These are phyloP conservation scores for Colletotrichum lentis DNA, from an alignment of 2,329 filamentous ascomycete genomes.

Conservation along the genomic window DNA sequence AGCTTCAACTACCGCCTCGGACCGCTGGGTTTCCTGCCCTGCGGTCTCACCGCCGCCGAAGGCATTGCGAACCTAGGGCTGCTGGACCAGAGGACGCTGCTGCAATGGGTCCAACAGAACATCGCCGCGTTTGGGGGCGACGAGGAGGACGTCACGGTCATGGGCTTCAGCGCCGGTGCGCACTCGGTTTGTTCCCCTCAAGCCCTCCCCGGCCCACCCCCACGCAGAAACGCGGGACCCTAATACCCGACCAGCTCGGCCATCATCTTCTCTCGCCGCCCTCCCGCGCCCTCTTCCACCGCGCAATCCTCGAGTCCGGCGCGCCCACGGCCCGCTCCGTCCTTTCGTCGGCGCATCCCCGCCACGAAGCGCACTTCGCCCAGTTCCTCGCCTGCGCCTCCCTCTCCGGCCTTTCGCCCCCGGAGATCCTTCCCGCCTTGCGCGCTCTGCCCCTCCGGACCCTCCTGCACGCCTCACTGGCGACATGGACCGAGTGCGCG, in stretches of 20 bases:
- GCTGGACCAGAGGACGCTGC: slow-evolving; percentile 65
- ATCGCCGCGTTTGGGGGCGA: slow-evolving; percentile 69
- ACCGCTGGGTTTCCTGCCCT: slow-evolving; percentile 73
- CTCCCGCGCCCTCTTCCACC: slow-evolving; percentile 57
- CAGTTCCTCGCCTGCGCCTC: slow-evolving; percentile 62
- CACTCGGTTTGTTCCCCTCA: slow-evolving; percentile 58
- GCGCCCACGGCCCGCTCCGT: slow-evolving; percentile 64
- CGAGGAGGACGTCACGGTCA: slow-evolving; percentile 64
- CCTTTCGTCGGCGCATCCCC: slow-evolving; percentile 61
- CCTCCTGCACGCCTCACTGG: slow-evolving; percentile 53
- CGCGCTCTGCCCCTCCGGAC: slow-evolving; percentile 51
- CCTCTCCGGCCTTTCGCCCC: slow-evolving; percentile 57
- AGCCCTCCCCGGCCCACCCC: slow-evolving; percentile 35
- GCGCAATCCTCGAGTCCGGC: slow-evolving; percentile 66
- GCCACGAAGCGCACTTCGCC: slow-evolving; percentile 64
- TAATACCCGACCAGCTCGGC: slow-evolving; percentile 61
- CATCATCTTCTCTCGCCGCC: slow-evolving; percentile 68
- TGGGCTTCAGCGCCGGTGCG: slow-evolving; percentile 69
- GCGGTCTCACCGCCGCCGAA: slow-evolving; percentile 58
- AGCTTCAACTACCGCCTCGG: slow-evolving; percentile 72
- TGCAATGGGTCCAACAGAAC: slow-evolving; percentile 69
- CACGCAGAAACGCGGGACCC: not conserved
- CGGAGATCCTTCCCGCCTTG: slow-evolving; percentile 61
- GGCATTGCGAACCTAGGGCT: slow-evolving; percentile 71
- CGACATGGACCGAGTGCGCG: slow-evolving; percentile 56